A percentile compares a stretch with the other conserved stretches of the same genome.
These are phyloP conservation scores for Pseudogymnoascus sp. DNA, from an alignment of 2,329 filamentous ascomycete species.

Conservation along the genomic window DNA sequence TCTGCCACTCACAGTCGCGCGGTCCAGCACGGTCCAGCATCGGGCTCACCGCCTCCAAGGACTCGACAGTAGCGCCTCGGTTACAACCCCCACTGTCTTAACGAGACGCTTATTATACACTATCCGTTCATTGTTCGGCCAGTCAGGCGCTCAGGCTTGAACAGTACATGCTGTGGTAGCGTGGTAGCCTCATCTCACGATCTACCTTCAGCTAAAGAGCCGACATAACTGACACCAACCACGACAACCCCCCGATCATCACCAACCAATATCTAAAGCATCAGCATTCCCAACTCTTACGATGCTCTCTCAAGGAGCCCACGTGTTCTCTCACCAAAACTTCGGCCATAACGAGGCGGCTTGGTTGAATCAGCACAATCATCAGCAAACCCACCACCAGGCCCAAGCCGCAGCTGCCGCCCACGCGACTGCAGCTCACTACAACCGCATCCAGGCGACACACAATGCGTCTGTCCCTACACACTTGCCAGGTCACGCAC, in stretches of 20 bases:
- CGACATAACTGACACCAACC: background rate
- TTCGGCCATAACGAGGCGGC: conserved; percentile 46
- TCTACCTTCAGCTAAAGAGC: conserved; percentile 9
- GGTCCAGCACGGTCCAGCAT: background rate
- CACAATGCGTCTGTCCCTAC: conserved; percentile 38
- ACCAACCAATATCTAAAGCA: background rate
- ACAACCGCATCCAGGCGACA: conserved; percentile 63
- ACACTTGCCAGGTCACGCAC: conserved; percentile 35
- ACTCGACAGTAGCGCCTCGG: conserved; percentile 9
- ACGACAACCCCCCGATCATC: background rate
- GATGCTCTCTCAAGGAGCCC: conserved; percentile 50
- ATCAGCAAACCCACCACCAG: conserved; percentile 34
- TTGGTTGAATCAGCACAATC: conserved; percentile 53
- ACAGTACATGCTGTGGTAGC: background rate
- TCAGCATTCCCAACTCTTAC: conserved; percentile 16
- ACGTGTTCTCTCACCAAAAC: conserved; percentile 57
- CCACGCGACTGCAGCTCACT: conserved; percentile 41
- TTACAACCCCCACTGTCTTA: conserved; percentile 7
- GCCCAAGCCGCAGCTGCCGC: conserved; percentile 31
- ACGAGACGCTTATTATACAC: conserved; percentile 7
- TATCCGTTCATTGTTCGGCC: background rate
- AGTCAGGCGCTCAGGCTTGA: conserved; percentile 10
- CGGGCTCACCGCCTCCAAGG: conserved; percentile 1
- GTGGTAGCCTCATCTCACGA: conserved; percentile 10
- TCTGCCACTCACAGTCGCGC: conserved; percentile 1